A percentile compares a stretch with the other conserved stretches of the same genome.
Conservation (phyloP, 116 monocot species). For the Trichopus zeylanicus region DNA sequence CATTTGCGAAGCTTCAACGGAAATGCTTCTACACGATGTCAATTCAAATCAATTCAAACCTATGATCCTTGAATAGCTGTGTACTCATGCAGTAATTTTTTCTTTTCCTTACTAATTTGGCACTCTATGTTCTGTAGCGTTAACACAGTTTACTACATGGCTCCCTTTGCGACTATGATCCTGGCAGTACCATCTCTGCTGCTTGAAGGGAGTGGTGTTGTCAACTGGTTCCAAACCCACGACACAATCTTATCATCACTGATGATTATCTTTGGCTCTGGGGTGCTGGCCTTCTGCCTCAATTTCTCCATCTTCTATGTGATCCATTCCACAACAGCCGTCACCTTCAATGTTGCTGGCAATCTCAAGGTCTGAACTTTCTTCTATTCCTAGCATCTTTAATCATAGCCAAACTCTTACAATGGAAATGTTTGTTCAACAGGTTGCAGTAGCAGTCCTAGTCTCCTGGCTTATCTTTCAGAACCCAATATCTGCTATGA, state of each 20-base stretch:
- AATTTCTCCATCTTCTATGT: conserved; percentile 98
- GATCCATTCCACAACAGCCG: conserved; percentile 93
- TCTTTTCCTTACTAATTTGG: not conserved
- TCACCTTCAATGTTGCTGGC: conserved; percentile 95
- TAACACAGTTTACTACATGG: conserved; percentile 99
- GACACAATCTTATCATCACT: conserved; percentile 29
- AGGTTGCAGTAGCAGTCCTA: conserved; percentile 87
- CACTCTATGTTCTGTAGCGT: conserved; percentile 39
- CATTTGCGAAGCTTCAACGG: no score
- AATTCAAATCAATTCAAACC: no score
- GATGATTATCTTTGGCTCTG: conserved; percentile 64
- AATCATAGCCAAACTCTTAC: no score
- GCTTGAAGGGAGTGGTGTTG: conserved; percentile 65
- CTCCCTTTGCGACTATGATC: conserved; percentile 92
- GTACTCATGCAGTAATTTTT: not conserved
- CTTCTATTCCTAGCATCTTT: not conserved
- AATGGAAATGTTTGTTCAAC: conserved; percentile 6
- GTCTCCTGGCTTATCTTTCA: conserved; percentile 86
- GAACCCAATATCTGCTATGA: conserved; percentile 72
- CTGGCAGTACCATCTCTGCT: conserved; percentile 60
- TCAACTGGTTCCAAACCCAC: conserved; percentile 69
- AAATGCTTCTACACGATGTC: no score
- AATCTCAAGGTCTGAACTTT: conserved; percentile 72
- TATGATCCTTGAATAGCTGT: no score
- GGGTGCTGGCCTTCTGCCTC: conserved; percentile 84